These are phyloP conservation scores for Aspergillus homomorphus DNA, from an alignment of 495 filamentous ascomycete genomes.

Conservation along the genomic window DNA sequence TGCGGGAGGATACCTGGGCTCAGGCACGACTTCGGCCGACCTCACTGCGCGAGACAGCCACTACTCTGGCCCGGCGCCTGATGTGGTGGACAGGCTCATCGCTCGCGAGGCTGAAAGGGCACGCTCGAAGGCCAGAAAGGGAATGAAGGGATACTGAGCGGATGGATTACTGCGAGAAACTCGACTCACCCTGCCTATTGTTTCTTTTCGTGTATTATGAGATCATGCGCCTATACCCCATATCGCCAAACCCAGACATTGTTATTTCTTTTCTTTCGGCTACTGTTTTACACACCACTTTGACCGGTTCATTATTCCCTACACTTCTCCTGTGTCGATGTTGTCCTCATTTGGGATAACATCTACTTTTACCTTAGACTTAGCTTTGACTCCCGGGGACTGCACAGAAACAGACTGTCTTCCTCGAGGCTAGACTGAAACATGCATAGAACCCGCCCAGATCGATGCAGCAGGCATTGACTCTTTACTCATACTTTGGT, in stretches of 20 bases:
- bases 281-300: slow-evolving; percentile 7
- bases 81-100: slow-evolving; percentile 39
- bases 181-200: background rate
- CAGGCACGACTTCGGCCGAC: slow-evolving; percentile 29
- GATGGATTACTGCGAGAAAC: background rate
- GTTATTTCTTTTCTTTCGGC: background rate
- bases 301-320: slow-evolving; percentile 29
- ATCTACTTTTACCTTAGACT: background rate
- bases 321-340: slow-evolving; percentile 8
- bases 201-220: slow-evolving; percentile 7
- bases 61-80: slow-evolving; percentile 26
- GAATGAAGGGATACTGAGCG: slow-evolving; percentile 31
- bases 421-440: background rate
- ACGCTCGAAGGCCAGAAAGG: slow-evolving; percentile 33
- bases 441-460: background rate
- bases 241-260: slow-evolving; percentile 19
- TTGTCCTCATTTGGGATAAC: background rate
- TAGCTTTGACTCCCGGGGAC: background rate
- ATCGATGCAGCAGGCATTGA: background rate
- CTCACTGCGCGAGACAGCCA: slow-evolving; percentile 21
- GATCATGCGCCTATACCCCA: slow-evolving; percentile 21
- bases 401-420: slow-evolving; percentile 10
- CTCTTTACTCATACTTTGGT: background rate
- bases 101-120: slow-evolving; percentile 39
- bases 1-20: slow-evolving; percentile 50